Conservation (phyloP, 441 rosid genomes). For the Syzygium syzygioides region DNA sequence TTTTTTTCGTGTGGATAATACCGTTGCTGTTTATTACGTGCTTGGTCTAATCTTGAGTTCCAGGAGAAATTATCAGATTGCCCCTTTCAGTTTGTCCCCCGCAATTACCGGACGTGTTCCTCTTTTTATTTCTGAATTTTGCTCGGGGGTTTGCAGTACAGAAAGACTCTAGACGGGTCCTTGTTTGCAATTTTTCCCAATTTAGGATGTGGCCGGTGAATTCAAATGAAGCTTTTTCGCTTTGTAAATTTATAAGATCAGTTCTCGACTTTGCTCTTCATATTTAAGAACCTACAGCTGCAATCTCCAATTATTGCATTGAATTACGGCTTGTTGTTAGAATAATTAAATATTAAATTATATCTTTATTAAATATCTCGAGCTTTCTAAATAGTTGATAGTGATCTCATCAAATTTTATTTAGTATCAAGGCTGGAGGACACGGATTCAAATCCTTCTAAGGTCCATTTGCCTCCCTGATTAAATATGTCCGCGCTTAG, state of each 20-base stretch:
- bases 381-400: too few species aligned
- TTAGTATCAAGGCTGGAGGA: too few species aligned
- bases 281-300: not conserved
- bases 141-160: not conserved
- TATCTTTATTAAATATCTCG: too few species aligned
- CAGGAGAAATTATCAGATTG: not conserved
- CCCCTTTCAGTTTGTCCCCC: not conserved
- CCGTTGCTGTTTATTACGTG: not conserved
- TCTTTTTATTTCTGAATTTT: not conserved
- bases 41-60: not conserved
- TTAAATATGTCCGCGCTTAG: too few species aligned
- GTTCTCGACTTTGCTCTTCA: not conserved
- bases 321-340: not conserved
- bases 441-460: too few species aligned
- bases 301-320: not conserved
- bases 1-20: not conserved
- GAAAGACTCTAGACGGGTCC: not conserved
- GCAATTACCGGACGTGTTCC: not conserved
- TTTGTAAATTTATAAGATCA: not conserved
- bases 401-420: too few species aligned
- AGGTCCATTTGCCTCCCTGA: too few species aligned
- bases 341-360: too few species aligned
- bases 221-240: not conserved
- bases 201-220: not conserved
- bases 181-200: not conserved